These are phyloP conservation scores for Phaffia tasmanica DNA, from an alignment of 768 basidiomycete species.

Conservation along the genomic window DNA sequence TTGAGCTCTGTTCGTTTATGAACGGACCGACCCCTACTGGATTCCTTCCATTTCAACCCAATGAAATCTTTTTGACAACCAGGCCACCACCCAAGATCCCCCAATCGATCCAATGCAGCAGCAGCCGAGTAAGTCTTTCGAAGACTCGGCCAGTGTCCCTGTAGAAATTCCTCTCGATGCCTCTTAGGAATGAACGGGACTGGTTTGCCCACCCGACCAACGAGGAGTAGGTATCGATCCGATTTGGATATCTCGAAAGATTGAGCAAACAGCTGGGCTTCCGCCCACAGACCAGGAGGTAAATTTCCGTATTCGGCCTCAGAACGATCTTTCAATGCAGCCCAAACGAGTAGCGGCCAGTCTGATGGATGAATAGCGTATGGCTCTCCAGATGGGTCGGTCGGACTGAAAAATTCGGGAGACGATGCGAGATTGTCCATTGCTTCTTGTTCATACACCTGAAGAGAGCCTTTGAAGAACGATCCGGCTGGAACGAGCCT, in stretches of 20 bases:
- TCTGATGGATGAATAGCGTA: slow-evolving; percentile 11
- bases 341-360: slow-evolving; percentile 12
- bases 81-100: too few relatives aligned
- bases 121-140: too few relatives aligned
- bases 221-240: slow-evolving; percentile 1
- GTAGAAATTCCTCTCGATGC: slow-evolving; percentile 1
- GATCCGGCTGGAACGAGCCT: neutral
- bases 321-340: neutral
- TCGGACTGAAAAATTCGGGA: neutral
- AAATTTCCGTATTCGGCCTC: neutral
- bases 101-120: too few relatives aligned
- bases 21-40: too few relatives aligned
- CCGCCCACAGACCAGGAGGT: slow-evolving; percentile 9
- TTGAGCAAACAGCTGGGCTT: neutral
- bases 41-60: too few relatives aligned
- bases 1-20: too few relatives aligned
- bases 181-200: slow-evolving; percentile 3
- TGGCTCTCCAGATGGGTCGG: neutral
- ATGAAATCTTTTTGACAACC: too few relatives aligned
- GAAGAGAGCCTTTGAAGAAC: neutral
- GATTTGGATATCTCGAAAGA: neutral
- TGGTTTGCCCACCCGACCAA: slow-evolving; percentile 1
- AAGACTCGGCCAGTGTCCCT: neutral
- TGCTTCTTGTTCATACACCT: neutral
- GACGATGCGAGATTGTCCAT: slow-evolving; percentile 1